Evolutionary conservation across 148 eudicot genomes (phyloP), one percentile per base, ranked within the genome.

Genomic region (Rhododendron griersonianum): DNA sequence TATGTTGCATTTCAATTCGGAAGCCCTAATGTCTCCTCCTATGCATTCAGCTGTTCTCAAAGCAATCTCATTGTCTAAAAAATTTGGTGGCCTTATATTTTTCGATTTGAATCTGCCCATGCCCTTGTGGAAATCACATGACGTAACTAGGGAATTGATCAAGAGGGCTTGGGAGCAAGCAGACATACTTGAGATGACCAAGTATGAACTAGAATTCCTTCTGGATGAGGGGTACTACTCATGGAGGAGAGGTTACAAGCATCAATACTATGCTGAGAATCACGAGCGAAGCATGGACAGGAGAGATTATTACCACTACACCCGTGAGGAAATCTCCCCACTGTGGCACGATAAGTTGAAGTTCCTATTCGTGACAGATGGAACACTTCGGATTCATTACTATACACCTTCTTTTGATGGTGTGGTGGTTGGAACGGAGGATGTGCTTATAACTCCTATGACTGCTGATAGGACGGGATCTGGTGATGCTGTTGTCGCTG

Each of bases 401-500:
- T 97, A 95, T 86, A 1, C 96, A 13, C 94, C 96, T 28, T 81
- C 84, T 15, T 93, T 95, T 51, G 95, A 97, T 51, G 99, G 99
- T 13, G 94, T 91, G 16, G 95, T 93, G 83, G 88, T 92, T n/a
- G 99, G 99, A 85, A 95, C 98, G 2, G 99, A 96, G 76, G 98
- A 96, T 87, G 99, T 96, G 85, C 92, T 96, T 48, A 92, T 96
- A 82, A 94, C 99, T 48, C 98, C 99, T 21, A 94, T 92, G 81
- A 95, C 99, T 10, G 94, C 98, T 75, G 98, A 96, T 85, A 91
- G 98, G 88, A 95, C 98, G 11, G 98, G 99, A 16, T 94, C 98
- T 2, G 99, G 99, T 61, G 98, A 95, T 90, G 96, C 99, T 16
- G 84, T 97, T 85, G 99, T 97, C 65, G 99, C 98, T n/a, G 98